Evolutionary conservation across 306 rosid species (phyloP).

Genomic region (Trifolium repens): DNA sequence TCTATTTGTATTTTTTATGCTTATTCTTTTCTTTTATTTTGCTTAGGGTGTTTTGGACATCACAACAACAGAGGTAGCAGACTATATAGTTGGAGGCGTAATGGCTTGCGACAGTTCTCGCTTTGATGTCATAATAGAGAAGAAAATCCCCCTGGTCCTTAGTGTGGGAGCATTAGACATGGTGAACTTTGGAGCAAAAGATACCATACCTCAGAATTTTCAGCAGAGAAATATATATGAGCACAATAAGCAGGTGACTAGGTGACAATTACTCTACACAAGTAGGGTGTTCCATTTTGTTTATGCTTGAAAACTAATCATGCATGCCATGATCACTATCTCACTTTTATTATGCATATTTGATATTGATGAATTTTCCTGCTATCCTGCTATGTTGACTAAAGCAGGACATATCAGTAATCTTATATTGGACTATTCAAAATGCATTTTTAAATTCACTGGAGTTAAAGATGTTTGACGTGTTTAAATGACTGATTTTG

Average conservation of each 20-base stretch:
- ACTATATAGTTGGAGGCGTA: conserved; percentile 79
- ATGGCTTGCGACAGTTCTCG: conserved; percentile 88
- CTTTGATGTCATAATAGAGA: conserved; percentile 76
- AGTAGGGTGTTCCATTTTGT: conserved; percentile 24
- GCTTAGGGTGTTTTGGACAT: conserved; percentile 79
- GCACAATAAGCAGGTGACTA: conserved; percentile 74
- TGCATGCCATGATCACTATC: conserved; percentile 25
- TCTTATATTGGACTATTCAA: conserved; percentile 32
- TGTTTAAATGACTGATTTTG: conserved; percentile 20
- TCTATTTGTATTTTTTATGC: conserved; percentile 25
- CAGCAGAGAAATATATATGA: conserved; percentile 73
- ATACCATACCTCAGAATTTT: conserved; percentile 70
- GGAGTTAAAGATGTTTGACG: conserved; percentile 15
- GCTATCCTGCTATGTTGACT: conserved; percentile 27
- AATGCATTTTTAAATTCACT: conserved; percentile 23
- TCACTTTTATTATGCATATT: conserved; percentile 12
- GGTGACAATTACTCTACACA: conserved; percentile 47
- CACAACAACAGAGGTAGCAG: conserved; percentile 94
- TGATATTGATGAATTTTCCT: conserved; percentile 12
- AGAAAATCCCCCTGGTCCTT: conserved; percentile 72
- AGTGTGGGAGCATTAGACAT: conserved; percentile 92
- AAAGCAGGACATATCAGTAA: conserved; percentile 26
- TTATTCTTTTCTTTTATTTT: conserved; percentile 36
- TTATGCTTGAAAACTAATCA: conserved; percentile 35
- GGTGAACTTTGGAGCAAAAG: conserved; percentile 88